Conservation (phyloP, 179 eudicot species). For the Heliamphora pulchella region DNA sequence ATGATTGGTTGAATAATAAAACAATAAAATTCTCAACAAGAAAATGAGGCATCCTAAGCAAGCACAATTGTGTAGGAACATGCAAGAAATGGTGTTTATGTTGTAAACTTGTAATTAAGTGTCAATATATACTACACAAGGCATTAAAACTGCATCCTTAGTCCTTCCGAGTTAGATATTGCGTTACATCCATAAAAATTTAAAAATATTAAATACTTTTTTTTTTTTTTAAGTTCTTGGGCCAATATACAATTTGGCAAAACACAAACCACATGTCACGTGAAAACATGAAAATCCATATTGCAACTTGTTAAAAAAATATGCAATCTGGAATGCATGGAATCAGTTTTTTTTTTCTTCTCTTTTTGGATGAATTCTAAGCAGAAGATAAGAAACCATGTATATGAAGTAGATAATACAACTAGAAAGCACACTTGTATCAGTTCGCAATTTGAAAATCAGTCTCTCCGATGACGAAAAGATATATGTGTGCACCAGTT, state of each 20-base stretch:
- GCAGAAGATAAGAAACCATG: not conserved
- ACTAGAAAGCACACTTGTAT: no score
- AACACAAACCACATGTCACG: not conserved
- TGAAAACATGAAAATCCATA: conserved; percentile 2
- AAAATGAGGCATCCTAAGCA: not conserved
- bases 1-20: not conserved
- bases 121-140: not conserved
- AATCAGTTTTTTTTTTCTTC: not conserved
- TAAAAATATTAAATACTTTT: no score
- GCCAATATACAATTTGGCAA: not conserved
- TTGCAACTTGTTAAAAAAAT: not conserved
- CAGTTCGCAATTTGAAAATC: conserved; percentile 1
- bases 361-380: not conserved
- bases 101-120: not conserved
- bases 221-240: no score
- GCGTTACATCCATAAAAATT: no score
- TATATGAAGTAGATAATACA: no score
- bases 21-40: not conserved
- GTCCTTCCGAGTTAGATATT: no score
- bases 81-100: not conserved
- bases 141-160: no score
- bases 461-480: not conserved
- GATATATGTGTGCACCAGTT: not conserved
- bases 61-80: not conserved
- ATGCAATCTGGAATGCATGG: not conserved